Conservation (phyloP, 805 yeast genomes). For the Saccharomycopsis vini region DNA sequence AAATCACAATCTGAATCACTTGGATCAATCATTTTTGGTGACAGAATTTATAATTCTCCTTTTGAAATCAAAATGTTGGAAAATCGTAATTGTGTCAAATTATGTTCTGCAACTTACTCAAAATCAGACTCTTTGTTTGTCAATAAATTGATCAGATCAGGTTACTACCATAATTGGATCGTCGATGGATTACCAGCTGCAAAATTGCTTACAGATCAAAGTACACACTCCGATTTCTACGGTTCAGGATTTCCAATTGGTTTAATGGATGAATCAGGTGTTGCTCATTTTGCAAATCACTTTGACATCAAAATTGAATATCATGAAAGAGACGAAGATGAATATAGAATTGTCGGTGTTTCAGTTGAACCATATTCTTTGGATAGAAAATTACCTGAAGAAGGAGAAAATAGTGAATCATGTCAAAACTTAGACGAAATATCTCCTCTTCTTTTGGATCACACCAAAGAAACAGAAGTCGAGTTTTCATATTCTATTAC, state of each 20-base stretch:
- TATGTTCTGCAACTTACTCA: constrained; percentile 56
- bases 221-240: constrained; percentile 55
- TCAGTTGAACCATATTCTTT: constrained; percentile 64
- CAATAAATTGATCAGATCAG: constrained; percentile 68
- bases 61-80: constrained; percentile 72
- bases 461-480: constrained; percentile 48
- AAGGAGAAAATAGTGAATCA: not conserved
- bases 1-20: constrained; percentile 69
- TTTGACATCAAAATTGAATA: constrained; percentile 72
- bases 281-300: constrained; percentile 69
- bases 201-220: constrained; percentile 43
- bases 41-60: constrained; percentile 89
- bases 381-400: constrained; percentile 17
- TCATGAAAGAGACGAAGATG: constrained; percentile 60
- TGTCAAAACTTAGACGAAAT: not conserved
- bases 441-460: constrained; percentile 39
- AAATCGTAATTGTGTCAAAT: constrained; percentile 53
- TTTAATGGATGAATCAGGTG: constrained; percentile 44
- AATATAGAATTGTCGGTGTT: constrained; percentile 86
- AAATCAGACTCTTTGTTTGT: constrained; percentile 66
- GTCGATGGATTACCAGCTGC: constrained; percentile 95
- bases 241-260: constrained; percentile 82
- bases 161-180: constrained; percentile 85
- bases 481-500: constrained; percentile 75
- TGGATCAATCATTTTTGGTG: constrained; percentile 92